A percentile compares a stretch with the other conserved stretches of the same genome.
Evolutionary conservation across 2,329 filamentous ascomycete species (phyloP).

Genomic region (Trichophaea hybrida): DNA sequence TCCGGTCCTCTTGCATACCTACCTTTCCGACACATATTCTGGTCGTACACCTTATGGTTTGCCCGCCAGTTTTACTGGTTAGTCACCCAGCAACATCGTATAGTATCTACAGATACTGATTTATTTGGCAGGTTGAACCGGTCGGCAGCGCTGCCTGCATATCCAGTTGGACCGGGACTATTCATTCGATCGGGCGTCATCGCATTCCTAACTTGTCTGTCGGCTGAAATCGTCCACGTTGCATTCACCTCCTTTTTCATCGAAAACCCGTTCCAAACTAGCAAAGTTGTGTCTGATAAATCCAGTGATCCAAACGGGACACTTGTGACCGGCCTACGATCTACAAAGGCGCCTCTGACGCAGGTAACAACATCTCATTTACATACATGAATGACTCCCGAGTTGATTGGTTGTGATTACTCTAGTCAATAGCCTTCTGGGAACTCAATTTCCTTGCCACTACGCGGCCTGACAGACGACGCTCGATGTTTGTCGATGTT

Average conservation of each 20-base stretch:
- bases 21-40: constrained; percentile 22
- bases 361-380: constrained; percentile 9
- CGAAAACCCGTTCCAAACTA: constrained; percentile 21
- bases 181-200: constrained; percentile 24
- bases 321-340: constrained; percentile 23
- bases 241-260: constrained; percentile 25
- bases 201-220: constrained; percentile 18
- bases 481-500: constrained; percentile 25
- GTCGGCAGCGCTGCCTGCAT: constrained; percentile 19
- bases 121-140: constrained; percentile 19
- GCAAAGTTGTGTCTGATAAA: constrained; percentile 24
- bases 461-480: constrained; percentile 20
- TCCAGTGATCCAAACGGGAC: constrained; percentile 26
- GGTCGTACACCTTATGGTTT: constrained; percentile 21
- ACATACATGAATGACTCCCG: background rate
- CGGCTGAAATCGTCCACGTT: constrained; percentile 23
- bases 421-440: constrained; percentile 22
- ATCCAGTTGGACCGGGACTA: constrained; percentile 21
- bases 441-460: constrained; percentile 23
- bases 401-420: background rate
- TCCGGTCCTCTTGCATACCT: constrained; percentile 23
- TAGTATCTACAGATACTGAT: background rate
- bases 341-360: constrained; percentile 23
- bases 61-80: constrained; percentile 24
- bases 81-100: background rate